phyloP scores from a whole-genome alignment of 805 yeast genomes.

The Ogataea wickerhamii region DNA sequence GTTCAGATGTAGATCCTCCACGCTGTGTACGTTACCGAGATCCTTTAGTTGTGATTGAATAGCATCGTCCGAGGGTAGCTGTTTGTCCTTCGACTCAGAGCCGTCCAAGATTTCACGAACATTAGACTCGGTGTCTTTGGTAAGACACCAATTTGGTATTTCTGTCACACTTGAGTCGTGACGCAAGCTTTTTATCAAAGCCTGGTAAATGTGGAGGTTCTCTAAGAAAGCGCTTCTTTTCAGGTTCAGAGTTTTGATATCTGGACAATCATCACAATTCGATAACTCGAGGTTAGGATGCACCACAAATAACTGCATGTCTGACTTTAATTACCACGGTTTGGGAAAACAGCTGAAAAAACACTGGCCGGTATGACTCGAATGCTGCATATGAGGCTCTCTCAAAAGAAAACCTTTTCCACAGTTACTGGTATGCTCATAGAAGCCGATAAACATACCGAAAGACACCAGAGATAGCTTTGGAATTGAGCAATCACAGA shows the following conservation, averaged over 20 bases:
- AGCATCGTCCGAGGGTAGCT: background rate
- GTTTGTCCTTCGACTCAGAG: background rate
- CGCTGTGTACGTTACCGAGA: conserved; percentile 3
- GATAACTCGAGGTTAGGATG: conserved; percentile 31
- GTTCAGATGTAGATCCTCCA: conserved; percentile 9
- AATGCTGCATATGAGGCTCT: no score
- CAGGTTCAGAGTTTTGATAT: conserved; percentile 13
- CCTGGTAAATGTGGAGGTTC: conserved; percentile 13
- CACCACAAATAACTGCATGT: conserved; percentile 26
- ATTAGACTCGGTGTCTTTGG: conserved; percentile 14
- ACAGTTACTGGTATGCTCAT: no score
- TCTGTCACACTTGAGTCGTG: conserved; percentile 11
- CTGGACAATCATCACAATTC: conserved; percentile 25
- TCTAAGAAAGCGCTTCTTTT: conserved; percentile 19
- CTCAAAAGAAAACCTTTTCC: no score
- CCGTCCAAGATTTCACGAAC: conserved; percentile 8
- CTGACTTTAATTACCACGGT: no score
- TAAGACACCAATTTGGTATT: conserved; percentile 21
- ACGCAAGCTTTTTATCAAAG: conserved; percentile 10
- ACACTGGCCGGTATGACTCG: no score
- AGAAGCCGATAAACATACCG: no score
- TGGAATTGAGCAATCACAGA: no score
- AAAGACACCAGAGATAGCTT: no score
- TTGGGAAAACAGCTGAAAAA: no score
- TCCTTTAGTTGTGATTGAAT: background rate